Conservation (phyloP, 83 land plant species). For the Larix sibirica region DNA sequence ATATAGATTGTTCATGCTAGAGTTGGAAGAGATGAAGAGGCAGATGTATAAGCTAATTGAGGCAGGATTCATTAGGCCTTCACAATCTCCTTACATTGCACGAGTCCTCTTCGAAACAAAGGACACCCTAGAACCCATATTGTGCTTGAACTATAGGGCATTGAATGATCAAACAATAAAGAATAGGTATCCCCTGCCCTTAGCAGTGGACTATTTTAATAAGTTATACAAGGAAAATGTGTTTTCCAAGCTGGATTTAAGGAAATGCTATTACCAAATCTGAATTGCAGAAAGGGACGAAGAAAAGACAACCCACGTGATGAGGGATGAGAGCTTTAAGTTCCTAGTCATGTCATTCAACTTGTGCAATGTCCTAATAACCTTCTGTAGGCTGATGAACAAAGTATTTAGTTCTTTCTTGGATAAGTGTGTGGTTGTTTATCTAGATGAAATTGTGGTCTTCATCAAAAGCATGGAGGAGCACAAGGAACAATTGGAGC, state of each 20-base stretch:
- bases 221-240: no score
- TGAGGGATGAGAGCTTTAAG: background rate
- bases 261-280: slow-evolving; percentile 5
- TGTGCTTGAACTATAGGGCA: no score
- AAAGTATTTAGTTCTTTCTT: background rate
- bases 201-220: no score
- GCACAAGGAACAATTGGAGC: background rate
- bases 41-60: background rate
- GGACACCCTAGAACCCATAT: no score
- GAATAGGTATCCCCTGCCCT: no score
- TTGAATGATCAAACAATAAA: no score
- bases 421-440: background rate
- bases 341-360: slow-evolving; percentile 17
- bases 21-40: background rate
- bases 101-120: background rate
- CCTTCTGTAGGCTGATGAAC: background rate
- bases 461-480: background rate
- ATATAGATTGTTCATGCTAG: background rate
- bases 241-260: background rate
- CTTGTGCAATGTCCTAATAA: background rate
- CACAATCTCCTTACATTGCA: background rate
- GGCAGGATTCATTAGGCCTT: background rate
- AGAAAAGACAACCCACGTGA: slow-evolving; percentile 14
- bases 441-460: background rate
- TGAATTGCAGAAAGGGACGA: slow-evolving; percentile 18